A percentile compares a stretch with the other conserved stretches of the same genome.
phyloP scores from a whole-genome alignment of 768 basidiomycete species.

The Infundibulicybe gibba region DNA sequence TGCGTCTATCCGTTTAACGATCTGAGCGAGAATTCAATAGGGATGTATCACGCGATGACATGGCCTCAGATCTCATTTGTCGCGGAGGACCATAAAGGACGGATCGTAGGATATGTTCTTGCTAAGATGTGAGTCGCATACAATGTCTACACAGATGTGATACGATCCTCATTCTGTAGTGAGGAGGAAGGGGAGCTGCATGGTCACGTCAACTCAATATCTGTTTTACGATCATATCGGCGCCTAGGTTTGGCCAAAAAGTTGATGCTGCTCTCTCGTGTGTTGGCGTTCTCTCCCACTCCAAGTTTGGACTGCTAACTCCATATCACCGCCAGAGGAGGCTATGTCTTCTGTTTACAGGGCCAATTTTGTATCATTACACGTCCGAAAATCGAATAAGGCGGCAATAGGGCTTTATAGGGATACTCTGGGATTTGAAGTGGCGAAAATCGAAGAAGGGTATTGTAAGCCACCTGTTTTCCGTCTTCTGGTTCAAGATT shows the following conservation, averaged over 20 bases:
- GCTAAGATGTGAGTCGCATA: conserved; percentile 75
- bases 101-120: conserved; percentile 93
- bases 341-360: conserved; percentile 89
- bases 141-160: neutral
- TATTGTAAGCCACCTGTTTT: conserved; percentile 65
- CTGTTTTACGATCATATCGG: conserved; percentile 85
- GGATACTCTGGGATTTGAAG: conserved; percentile 87
- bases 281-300: conserved; percentile 22
- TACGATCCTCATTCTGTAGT: neutral
- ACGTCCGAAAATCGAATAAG: conserved; percentile 93
- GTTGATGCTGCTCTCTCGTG: conserved; percentile 91
- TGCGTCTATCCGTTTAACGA: neutral
- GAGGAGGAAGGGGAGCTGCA: conserved; percentile 63
- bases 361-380: conserved; percentile 81
- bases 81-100: conserved; percentile 84
- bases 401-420: conserved; percentile 87
- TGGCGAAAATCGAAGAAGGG: conserved; percentile 80
- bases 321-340: conserved; percentile 55
- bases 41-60: conserved; percentile 85
- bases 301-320: neutral
- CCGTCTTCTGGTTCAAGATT: neutral
- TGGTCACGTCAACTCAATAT: conserved; percentile 96
- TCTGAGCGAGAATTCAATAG: conserved; percentile 31
- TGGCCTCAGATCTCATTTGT: conserved; percentile 96
- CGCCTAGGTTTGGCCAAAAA: conserved; percentile 93